Evolutionary conservation across 495 filamentous ascomycete species (phyloP).

Genomic region (Podospora conica): DNA sequence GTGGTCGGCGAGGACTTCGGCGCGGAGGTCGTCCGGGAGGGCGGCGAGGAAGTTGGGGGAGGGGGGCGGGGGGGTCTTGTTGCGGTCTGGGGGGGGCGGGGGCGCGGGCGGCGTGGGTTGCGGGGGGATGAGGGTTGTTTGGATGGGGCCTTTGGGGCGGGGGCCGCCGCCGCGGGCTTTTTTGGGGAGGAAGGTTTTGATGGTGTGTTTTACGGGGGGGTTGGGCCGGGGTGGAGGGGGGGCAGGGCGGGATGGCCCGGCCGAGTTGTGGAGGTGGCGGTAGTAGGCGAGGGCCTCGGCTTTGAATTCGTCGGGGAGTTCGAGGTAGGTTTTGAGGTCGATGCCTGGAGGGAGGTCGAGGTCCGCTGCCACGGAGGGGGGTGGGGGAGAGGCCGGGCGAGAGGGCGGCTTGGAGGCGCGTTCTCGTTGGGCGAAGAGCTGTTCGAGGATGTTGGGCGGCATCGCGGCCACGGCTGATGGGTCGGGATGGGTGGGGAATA

Average conservation of each 20-base stretch:
- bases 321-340: slow-evolving; percentile 67
- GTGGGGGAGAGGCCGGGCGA: slow-evolving; percentile 24
- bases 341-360: slow-evolving; percentile 48
- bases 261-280: slow-evolving; percentile 14
- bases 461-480: slow-evolving; percentile 68
- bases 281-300: slow-evolving; percentile 73
- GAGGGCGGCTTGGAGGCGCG: slow-evolving; percentile 16
- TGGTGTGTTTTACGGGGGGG: slow-evolving; percentile 56
- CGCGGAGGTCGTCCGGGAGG: slow-evolving; percentile 71
- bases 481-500: slow-evolving; percentile 75
- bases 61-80: slow-evolving; percentile 40
- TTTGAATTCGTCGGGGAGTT: slow-evolving; percentile 76
- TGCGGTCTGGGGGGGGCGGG: slow-evolving; percentile 19
- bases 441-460: slow-evolving; percentile 69
- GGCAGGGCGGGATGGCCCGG: slow-evolving; percentile 41
- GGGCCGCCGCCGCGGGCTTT: slow-evolving; percentile 39
- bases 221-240: slow-evolving; percentile 55
- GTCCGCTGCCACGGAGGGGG: slow-evolving; percentile 27
- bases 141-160: slow-evolving; percentile 27
- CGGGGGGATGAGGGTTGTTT: slow-evolving; percentile 59
- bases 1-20: slow-evolving; percentile 70
- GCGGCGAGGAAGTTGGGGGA: slow-evolving; percentile 72
- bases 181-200: slow-evolving; percentile 38
- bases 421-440: slow-evolving; percentile 47
- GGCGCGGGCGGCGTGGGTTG: slow-evolving; percentile 9